Evolutionary conservation across 163 green algal genomes (phyloP).

Genomic region (Coccomyxa subellipsoidea): DNA sequence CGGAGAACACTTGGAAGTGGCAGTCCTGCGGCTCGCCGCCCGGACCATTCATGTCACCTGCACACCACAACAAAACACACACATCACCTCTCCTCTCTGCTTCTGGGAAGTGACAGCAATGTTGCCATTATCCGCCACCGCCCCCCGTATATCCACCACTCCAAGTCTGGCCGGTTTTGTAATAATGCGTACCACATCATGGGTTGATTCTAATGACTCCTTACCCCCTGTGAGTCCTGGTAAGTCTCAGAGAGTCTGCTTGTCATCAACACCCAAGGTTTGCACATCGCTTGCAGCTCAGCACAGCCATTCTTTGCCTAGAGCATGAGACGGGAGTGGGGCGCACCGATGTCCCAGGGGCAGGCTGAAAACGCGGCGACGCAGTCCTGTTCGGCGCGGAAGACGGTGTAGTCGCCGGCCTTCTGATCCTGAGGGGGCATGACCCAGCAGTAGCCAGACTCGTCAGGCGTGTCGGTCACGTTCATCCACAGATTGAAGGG

Average conservation of each 20-base stretch:
- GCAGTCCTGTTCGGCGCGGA: slow-evolving; percentile 26
- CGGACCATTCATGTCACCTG: slow-evolving; percentile 19
- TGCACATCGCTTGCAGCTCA: too few relatives aligned
- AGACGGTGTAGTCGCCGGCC: slow-evolving; percentile 23
- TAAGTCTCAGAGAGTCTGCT: too few relatives aligned
- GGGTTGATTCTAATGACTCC: too few relatives aligned
- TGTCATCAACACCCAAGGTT: too few relatives aligned
- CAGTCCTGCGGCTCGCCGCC: slow-evolving; percentile 18
- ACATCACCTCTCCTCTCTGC: neutral
- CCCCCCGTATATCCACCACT: too few relatives aligned
- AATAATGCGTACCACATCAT: too few relatives aligned
- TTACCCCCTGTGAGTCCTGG: too few relatives aligned
- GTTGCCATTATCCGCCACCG: too few relatives aligned
- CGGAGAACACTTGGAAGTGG: slow-evolving; percentile 21
- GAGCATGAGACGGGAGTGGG: neutral
- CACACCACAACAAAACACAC: neutral
- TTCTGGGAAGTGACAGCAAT: too few relatives aligned
- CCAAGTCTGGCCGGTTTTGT: too few relatives aligned
- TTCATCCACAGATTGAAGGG: slow-evolving; percentile 37
- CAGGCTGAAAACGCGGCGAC: slow-evolving; percentile 24
- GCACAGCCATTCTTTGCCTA: too few relatives aligned
- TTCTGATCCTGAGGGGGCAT: slow-evolving; percentile 20
- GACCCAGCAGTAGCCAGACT: slow-evolving; percentile 1
- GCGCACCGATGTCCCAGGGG: slow-evolving; percentile 18
- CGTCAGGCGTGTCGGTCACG: slow-evolving; percentile 11